Evolutionary conservation across 495 filamentous ascomycete species (phyloP), one percentile per base, ranked within the genome.

Genomic region (Massariosphaeria phaeospora): DNA sequence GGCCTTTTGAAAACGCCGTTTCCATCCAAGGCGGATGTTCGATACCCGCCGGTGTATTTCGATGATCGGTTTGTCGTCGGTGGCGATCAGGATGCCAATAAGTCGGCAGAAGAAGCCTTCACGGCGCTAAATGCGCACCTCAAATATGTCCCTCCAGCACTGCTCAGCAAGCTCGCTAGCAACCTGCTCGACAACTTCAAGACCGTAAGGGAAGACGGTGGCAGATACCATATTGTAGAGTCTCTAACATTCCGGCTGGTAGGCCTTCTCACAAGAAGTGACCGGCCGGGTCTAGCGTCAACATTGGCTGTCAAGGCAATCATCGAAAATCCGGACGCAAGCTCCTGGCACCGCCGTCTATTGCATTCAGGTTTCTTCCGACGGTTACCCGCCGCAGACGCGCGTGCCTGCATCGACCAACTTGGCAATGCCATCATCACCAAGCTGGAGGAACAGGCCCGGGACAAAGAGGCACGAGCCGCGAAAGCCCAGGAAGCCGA

Each of bases 271-370:
- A 39, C 59, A 0, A 49, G 58, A 21, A 52, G 67, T 40, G 66
- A 71, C 36, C 48, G 57, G 9, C 66, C 69, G 2, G 20, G 39
- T 6, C 49, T 71, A 11, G 62, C 61, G 13, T 53, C 47, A 9
- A 21, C 61, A 11, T 47, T 73, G 18, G 47, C 70, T 12, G 60
- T 63, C 25, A 43, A 63, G n/a, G 51, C 68, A 13, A 63, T 73
- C 7, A 36, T 75, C 10, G 50, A 71, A n/a, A 43, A 55, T n/a
- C 67, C 66, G 13, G 62, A 66, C 34, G 57, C 68, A 23, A 72
- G 67, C 33, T 67, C 69, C 7, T 74, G 69, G 71, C 69, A 71
- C 57, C 57, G 69, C 6, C 54, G 59, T 21, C 27, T 74, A 0
- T 53, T 74, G 12, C 61, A 53, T 21, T 13, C 26, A 0, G 31